Evolutionary conservation across 129 eudicot genomes (phyloP), one percentile per base, ranked within the genome.

Genomic region (Escallonia herrerae): DNA sequence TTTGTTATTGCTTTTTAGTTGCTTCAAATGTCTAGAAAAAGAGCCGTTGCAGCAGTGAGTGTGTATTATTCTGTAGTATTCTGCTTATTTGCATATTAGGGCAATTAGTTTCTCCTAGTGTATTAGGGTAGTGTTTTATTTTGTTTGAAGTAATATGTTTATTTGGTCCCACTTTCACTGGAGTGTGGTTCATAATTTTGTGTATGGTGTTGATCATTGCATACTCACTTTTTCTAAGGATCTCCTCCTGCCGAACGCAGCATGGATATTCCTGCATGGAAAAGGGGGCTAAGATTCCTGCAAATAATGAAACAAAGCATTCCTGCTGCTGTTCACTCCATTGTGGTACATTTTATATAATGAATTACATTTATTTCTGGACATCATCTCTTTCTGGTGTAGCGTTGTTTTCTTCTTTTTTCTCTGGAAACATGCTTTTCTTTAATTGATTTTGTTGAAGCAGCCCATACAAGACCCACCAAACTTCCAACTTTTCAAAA

Each of bases 211-310:
- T 87, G 95, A 86, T 90, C 74, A 67, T 80, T 87, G 76, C 81
- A 86, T 77, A 82, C 80, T 82, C 79, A 81, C 90, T 80, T 83
- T 74, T 75, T 75, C 97, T 91, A 91, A 91, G 97, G 96, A 80
- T 88, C 87, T 85, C 85, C 85, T 85, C 82, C 85, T 91, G 82
- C 86, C 95, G 86, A 84, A 86, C 95, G 95, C 95, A 94, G 99
- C 99, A 89, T 94, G 99, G 95, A 89, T 73, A 80, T 89, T 71
- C 97, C 99, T 62, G 90, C 95, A 56, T 94, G 99, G 99, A 89
- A 77, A 86, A 83, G 91, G 68, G 89, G 87, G 64, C 95, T 94
- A 50, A 77, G 72, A 60, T 86, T 80, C 68, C 76, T 94, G 83
- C 97, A 82, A 79, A 66, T 93, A 50, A 63, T 78, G 60, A 86